Percentiles rank a stretch among this genome's conserved stretches.
phyloP scores from a whole-genome alignment of 352 stramenopile species.

The Phytophthora fragariaefolia region DNA sequence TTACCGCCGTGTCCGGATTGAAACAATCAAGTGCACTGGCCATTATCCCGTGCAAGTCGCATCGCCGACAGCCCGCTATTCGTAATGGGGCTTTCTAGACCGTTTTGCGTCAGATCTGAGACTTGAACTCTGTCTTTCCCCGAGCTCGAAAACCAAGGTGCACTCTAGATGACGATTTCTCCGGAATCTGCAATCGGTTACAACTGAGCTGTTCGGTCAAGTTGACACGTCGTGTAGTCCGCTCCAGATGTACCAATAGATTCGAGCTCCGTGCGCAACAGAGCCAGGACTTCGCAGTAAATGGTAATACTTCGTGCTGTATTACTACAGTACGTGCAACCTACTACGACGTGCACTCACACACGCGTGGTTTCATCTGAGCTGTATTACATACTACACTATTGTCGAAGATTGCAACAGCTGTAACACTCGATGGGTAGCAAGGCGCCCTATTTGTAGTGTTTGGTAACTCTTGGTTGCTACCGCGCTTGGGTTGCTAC shows the following conservation, averaged over 20 bases:
- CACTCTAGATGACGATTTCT: neutral
- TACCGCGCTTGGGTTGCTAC: too few species aligned
- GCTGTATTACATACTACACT: too few species aligned
- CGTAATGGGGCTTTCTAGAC: neutral
- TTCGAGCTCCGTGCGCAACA: neutral
- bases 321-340: too few species aligned
- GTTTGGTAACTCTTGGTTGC: too few species aligned
- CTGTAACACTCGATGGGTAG: too few species aligned
- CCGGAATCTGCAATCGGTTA: neutral
- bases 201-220: neutral
- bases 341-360: too few species aligned
- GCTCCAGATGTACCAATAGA: too few species aligned
- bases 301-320: too few species aligned
- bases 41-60: neutral
- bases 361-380: too few species aligned
- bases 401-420: too few species aligned
- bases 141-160: neutral
- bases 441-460: too few species aligned
- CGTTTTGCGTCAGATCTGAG: slow-evolving; percentile 1
- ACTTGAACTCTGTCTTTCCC: neutral
- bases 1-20: neutral
- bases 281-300: too few species aligned
- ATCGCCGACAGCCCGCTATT: neutral
- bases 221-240: neutral
- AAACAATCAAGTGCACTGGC: slow-evolving; percentile 11